Evolutionary conservation across 31 red algal genomes (phyloP).

Genomic region (Odonthalia washingtoniensis): DNA sequence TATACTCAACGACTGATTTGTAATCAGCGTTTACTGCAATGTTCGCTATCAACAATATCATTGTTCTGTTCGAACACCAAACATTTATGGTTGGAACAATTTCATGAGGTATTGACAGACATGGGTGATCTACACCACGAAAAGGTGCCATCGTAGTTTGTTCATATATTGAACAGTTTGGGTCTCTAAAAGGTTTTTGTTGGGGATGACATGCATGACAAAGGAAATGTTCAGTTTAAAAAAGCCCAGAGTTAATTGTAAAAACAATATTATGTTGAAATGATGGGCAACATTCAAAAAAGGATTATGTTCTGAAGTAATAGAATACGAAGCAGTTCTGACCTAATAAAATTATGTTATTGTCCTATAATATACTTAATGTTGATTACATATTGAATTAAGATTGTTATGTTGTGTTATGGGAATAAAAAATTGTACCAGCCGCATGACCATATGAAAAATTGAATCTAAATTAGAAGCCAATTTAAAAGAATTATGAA

Average conservation of each 20-base stretch:
- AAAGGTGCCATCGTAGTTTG: no score
- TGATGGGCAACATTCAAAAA: conserved; percentile 63
- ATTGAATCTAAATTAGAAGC: conserved; percentile 68
- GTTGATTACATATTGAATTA: conserved; percentile 53
- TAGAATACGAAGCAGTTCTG: conserved; percentile 70
- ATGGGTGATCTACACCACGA: no score
- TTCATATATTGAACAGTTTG: no score
- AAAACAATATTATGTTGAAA: conserved; percentile 44
- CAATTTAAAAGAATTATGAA: conserved; percentile 58
- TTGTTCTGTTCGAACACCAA: no score
- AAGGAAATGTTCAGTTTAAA: neutral
- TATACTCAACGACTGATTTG: no score
- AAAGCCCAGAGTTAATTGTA: neutral
- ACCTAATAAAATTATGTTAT: conserved; percentile 68
- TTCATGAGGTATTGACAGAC: no score
- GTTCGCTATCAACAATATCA: no score
- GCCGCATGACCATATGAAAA: conserved; percentile 52
- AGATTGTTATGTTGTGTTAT: conserved; percentile 64
- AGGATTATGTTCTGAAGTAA: conserved; percentile 50
- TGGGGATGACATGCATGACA: neutral
- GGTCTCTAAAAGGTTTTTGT: no score
- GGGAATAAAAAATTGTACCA: conserved; percentile 34
- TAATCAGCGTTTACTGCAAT: no score
- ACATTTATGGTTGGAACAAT: no score
- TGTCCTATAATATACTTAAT: conserved; percentile 63